These are phyloP conservation scores for Psilocybe cyanescens DNA, from an alignment of 768 basidiomycete genomes.

Conservation along the genomic window DNA sequence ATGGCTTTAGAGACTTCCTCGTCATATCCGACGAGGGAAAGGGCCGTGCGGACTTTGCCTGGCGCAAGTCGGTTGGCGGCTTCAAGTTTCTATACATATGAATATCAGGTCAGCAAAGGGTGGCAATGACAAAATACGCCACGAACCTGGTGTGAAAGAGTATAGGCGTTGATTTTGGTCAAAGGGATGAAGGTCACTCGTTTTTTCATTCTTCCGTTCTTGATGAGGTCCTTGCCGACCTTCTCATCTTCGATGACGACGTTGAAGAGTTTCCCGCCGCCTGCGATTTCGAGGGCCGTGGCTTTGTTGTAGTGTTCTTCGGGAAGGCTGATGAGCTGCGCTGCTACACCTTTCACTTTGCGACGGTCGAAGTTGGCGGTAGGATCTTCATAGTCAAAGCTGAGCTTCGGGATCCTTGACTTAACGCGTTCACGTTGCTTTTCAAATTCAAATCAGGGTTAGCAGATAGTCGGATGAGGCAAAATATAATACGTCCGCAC, in stretches of 20 bases:
- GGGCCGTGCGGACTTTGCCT: constrained; percentile 82
- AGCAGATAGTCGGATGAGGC: neutral
- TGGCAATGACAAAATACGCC: neutral
- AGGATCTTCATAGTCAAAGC: constrained; percentile 85
- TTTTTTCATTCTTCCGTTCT: constrained; percentile 75
- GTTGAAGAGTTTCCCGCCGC: constrained; percentile 88
- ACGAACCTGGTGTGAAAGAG: constrained; percentile 46
- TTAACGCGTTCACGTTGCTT: constrained; percentile 74
- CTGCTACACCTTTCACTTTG: constrained; percentile 92
- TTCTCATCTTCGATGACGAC: constrained; percentile 93
- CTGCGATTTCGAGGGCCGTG: constrained; percentile 91
- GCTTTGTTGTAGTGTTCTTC: constrained; percentile 74
- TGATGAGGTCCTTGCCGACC: constrained; percentile 83
- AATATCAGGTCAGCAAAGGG: neutral
- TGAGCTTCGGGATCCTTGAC: constrained; percentile 64
- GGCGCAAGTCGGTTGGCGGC: constrained; percentile 73
- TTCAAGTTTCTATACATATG: constrained; percentile 65
- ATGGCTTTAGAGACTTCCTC: constrained; percentile 87
- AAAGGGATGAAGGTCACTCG: constrained; percentile 94
- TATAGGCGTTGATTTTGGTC: constrained; percentile 82
- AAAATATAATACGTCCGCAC: constrained; percentile 39
- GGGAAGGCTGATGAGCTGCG: constrained; percentile 80
- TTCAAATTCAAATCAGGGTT: neutral
- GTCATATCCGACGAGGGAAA: constrained; percentile 87
- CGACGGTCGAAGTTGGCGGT: constrained; percentile 78